Conservation (phyloP, 805 yeast genomes). For the Teunomyces barrocoloradensis region DNA sequence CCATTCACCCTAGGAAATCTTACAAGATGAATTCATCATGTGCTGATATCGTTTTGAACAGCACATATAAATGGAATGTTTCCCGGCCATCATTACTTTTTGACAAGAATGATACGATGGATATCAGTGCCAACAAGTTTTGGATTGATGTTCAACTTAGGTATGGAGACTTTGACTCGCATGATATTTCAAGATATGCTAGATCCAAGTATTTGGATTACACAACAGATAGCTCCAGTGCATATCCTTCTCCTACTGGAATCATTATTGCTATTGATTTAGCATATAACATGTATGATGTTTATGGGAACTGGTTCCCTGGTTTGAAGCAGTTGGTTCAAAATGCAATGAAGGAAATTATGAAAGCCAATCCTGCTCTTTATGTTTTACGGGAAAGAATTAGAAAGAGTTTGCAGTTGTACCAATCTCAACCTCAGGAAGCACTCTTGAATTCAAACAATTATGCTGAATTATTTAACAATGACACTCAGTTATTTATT, state of each 20-base stretch:
- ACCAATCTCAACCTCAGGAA: slow-evolving; percentile 91
- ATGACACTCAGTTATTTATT: slow-evolving; percentile 78
- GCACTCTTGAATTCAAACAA: slow-evolving; percentile 86
- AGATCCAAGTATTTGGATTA: slow-evolving; percentile 92
- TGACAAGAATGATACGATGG: slow-evolving; percentile 64
- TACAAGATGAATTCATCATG: slow-evolving; percentile 95
- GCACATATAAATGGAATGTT: slow-evolving; percentile 79
- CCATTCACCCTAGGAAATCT: slow-evolving; percentile 95
- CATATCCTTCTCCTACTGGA: slow-evolving; percentile 93
- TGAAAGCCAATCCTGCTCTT: slow-evolving; percentile 93
- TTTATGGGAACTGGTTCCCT: slow-evolving; percentile 97
- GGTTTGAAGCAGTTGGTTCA: slow-evolving; percentile 88
- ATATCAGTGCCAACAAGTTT: slow-evolving; percentile 61
- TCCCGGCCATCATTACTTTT: slow-evolving; percentile 76
- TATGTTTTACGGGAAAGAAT: slow-evolving; percentile 90
- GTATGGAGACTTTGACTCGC: slow-evolving; percentile 97
- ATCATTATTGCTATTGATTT: slow-evolving; percentile 85
- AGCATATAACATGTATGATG: slow-evolving; percentile 94
- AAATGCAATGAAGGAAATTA: slow-evolving; percentile 87
- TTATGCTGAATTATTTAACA: slow-evolving; percentile 84
- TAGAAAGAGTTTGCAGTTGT: slow-evolving; percentile 88
- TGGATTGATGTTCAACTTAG: slow-evolving; percentile 96
- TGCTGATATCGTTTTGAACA: slow-evolving; percentile 81
- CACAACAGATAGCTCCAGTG: slow-evolving; percentile 79
- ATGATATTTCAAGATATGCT: slow-evolving; percentile 90